Evolutionary conservation across 768 basidiomycete genomes (phyloP).

Genomic region (Astraeus odoratus): DNA sequence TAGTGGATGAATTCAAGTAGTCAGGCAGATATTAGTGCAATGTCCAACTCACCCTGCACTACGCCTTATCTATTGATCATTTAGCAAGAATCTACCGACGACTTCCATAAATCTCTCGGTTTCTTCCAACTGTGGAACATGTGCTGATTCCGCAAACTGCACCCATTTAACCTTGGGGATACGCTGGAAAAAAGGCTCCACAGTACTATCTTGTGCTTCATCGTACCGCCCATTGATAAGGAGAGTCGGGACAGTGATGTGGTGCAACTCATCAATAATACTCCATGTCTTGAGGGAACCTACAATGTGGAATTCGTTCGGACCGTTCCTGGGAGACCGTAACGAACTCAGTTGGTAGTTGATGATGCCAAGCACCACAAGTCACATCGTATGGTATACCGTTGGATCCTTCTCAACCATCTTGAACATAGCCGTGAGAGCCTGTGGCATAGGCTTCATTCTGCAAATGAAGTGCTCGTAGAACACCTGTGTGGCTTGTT

Average conservation of each 20-base stretch:
- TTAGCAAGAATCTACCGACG: constrained; percentile 25
- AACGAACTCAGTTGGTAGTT: no score
- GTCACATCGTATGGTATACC: constrained; percentile 42
- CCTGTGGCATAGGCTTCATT: constrained; percentile 38
- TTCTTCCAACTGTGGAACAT: constrained; percentile 33
- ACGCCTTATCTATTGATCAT: constrained; percentile 4
- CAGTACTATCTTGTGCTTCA: constrained; percentile 26
- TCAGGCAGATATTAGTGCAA: background rate
- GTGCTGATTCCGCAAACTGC: constrained; percentile 31
- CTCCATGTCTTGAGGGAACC: constrained; percentile 31
- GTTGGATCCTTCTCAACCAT: constrained; percentile 39
- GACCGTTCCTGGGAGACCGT: constrained; percentile 29
- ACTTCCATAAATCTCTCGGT: constrained; percentile 28
- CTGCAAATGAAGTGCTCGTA: constrained; percentile 38
- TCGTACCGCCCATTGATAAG: constrained; percentile 33
- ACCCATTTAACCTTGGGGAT: constrained; percentile 32
- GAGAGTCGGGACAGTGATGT: constrained; percentile 28
- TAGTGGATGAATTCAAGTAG: background rate
- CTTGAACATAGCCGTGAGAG: constrained; percentile 28
- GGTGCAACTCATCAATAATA: constrained; percentile 26
- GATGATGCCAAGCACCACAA: background rate
- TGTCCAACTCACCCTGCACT: background rate
- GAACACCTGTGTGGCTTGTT: constrained; percentile 35
- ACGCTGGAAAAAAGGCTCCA: constrained; percentile 27
- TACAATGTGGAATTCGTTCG: constrained; percentile 30